Conservation (phyloP, 352 stramenopile genomes). For the Phytophthora ohioensis region DNA sequence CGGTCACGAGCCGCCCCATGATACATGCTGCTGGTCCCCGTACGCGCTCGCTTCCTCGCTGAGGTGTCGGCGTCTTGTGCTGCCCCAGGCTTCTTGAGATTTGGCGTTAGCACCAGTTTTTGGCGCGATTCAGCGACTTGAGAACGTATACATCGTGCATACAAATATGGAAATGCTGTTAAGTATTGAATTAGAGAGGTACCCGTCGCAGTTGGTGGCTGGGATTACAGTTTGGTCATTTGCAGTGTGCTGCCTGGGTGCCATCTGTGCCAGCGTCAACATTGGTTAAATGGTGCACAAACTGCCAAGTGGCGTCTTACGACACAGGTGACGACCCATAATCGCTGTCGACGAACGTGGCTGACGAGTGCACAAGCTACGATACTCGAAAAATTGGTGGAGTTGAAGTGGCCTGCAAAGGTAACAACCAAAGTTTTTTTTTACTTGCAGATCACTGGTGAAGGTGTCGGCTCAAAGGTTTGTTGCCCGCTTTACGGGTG, state of each 20-base stretch:
- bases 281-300: background rate
- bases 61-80: conserved; percentile 23
- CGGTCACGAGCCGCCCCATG: conserved; percentile 30
- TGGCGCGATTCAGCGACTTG: conserved; percentile 9
- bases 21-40: conserved; percentile 33
- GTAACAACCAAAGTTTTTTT: no score
- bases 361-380: no score
- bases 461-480: no score
- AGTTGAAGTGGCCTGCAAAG: no score
- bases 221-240: conserved; percentile 15
- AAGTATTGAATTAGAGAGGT: conserved; percentile 20
- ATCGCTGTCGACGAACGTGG: no score
- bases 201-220: conserved; percentile 10
- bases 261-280: conserved; percentile 12
- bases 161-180: conserved; percentile 3
- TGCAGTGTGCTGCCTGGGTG: background rate
- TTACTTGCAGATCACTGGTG: no score
- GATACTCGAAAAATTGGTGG: no score
- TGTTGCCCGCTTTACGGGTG: no score
- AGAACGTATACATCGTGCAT: conserved; percentile 17
- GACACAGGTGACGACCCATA: no score
- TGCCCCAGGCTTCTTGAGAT: conserved; percentile 23
- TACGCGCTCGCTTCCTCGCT: conserved; percentile 12
- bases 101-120: conserved; percentile 25
- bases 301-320: conserved; percentile 1